Evolutionary conservation across 176 grass and related monocot genomes (phyloP).

Genomic region (Panicum miliaceum): DNA sequence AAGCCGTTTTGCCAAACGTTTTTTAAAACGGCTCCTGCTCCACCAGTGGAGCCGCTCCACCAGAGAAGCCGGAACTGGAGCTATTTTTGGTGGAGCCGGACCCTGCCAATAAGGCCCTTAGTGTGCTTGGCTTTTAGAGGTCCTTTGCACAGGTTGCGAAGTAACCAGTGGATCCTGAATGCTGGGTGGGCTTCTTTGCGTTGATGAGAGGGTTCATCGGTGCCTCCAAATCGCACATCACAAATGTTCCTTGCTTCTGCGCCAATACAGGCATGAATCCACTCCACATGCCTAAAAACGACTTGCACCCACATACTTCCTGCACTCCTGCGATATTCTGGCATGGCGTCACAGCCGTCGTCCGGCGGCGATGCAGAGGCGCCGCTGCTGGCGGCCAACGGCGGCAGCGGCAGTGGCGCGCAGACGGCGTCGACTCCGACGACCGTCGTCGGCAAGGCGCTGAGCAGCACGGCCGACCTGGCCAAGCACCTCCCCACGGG

Average conservation of each 20-base stretch:
- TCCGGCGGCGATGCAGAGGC: conserved; percentile 38
- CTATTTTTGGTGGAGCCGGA: no score
- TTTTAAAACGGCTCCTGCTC: no score
- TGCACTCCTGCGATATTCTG: background rate
- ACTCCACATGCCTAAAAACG: background rate
- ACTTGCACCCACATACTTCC: background rate
- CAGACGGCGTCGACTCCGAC: background rate
- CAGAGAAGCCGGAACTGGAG: no score
- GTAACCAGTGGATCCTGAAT: no score
- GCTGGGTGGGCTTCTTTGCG: conserved; percentile 3
- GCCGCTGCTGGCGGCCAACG: conserved; percentile 33
- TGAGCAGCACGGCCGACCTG: conserved; percentile 72
- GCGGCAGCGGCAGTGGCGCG: background rate
- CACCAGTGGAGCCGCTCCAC: no score
- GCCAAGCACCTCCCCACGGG: conserved; percentile 88
- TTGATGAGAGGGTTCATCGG: background rate
- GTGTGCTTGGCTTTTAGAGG: no score
- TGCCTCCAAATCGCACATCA: background rate
- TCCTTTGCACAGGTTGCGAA: no score
- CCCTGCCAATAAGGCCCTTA: no score
- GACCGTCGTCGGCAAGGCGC: conserved; percentile 38
- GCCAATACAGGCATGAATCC: conserved; percentile 1
- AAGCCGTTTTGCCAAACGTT: no score
- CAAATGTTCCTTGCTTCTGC: conserved; percentile 30
- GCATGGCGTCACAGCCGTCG: conserved; percentile 19